Base-by-base conservation (phyloP, 2,329 filamentous ascomycete genomes). In the Ciborinia camelliae region DNA sequence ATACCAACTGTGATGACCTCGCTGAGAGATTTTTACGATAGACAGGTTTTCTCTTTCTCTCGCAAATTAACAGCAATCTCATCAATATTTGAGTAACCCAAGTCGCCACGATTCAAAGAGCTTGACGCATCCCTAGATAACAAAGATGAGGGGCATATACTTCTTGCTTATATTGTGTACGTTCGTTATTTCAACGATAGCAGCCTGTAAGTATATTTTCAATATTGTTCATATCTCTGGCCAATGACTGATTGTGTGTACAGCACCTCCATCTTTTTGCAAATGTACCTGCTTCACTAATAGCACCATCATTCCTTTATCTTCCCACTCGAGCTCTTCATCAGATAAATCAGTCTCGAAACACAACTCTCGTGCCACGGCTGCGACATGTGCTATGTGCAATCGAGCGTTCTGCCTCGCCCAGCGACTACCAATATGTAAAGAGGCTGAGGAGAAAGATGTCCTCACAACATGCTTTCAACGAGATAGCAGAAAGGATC, bases 211-310 rank as follows among this genome's bases (percentile, higher is more conserved):
- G 72, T 70, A 39, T 65, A 18, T 26, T 15, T 37, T 43, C 1
- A 12, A 37, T 4, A 45, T 23, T 35, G 10, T 47, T 14, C n/a
- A n/a, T 14, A 50, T 51, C 10, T 23, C 23, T 15, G 52, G 10
- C 10, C 37, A 18, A 73, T 74, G 68, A 75, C 73, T 74, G 68
- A 75, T 68, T 62, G 28, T n/a, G 37, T 43, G 18, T 20, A 26
- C 71, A 88, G 85, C 82, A 39, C 82, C 84, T 51, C 85, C 84
- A 23, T 84, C 83, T 2, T 89, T 88, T 75, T 89, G 86, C 80
- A 89, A 89, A 81, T 89, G 86, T 78, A 88, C 85, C 70, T 89
- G 86, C 78, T 87, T 87, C 78, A 85, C 84, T 71, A 88, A 89
- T 78, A 86, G 84, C 80, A 88, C 85, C 69, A 86, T 89, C 72